Base-by-base conservation (phyloP, 495 filamentous ascomycete species). In the Neurospora sp. region DNA sequence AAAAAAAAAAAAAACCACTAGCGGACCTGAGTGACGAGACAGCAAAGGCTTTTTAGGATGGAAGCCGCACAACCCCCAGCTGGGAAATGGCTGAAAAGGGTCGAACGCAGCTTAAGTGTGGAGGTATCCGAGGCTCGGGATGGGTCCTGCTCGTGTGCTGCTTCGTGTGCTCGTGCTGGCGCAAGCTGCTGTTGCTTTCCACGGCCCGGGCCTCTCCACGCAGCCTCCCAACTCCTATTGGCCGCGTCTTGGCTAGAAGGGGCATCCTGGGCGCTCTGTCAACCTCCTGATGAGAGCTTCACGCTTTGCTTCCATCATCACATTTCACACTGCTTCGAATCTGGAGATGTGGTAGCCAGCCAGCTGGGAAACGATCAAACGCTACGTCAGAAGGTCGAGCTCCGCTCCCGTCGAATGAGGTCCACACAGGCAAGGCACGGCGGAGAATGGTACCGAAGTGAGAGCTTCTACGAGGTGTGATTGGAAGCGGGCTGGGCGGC, bases 341-440 rank as follows among this genome's bases (percentile, higher is more conserved):
- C 53, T 35, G 53, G 53, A 35, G 22, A 61, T 59, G 47, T 59
- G 47, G 53, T 61, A 61, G 47, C 47, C 22, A 61, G 53, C 53
- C 53, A 61, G 6, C 27, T 35, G 53, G 53, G 53, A 38, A 47
- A 53, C 20, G 70, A 71, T 65, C 47, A 68, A 61, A 72, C 47
- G 71, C 71, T 72, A 72, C 71, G 71, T 72, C 71, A 72, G 71
- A 72, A 65, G 53, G 53, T 65, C 53, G 31, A 65, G 53, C 53
- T 65, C 53, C 53, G 53, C 53, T 18, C 53, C 22, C 27, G 27
- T 65, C 53, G 53, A 65, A 65, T 65, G 53, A 65, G 53, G 53
- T 18, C 53, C 53, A 65, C 47, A 59, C 27, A 65, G 31, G 53
- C 53, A 31, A 65, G 27, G 47, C 47, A 31, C 22, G 47, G 20